phyloP scores from a whole-genome alignment of 2,329 filamentous ascomycete genomes.

The Alternaria postmessia region DNA sequence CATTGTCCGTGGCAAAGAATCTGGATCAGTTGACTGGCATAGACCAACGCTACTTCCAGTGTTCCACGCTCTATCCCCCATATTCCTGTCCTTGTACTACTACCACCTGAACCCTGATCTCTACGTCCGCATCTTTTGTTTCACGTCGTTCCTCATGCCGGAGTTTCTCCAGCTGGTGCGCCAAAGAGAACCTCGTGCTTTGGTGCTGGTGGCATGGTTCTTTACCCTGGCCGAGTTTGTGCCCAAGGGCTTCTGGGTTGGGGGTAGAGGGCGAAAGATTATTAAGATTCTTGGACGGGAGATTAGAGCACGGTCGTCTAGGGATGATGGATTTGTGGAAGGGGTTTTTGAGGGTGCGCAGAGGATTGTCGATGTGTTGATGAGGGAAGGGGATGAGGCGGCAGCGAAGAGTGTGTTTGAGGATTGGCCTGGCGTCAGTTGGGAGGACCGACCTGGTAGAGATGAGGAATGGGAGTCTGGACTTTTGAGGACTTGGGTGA shows the following conservation, averaged over 20 bases:
- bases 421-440: slow-evolving; percentile 35
- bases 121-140: slow-evolving; percentile 39
- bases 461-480: slow-evolving; percentile 32
- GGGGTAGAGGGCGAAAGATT: slow-evolving; percentile 20
- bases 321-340: slow-evolving; percentile 20
- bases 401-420: slow-evolving; percentile 40
- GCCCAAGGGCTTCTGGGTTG: slow-evolving; percentile 39
- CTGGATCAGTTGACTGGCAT: slow-evolving; percentile 31
- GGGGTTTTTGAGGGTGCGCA: slow-evolving; percentile 31
- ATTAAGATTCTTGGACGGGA: slow-evolving; percentile 32
- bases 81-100: slow-evolving; percentile 46
- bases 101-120: slow-evolving; percentile 40
- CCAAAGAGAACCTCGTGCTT: slow-evolving; percentile 32
- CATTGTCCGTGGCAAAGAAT: slow-evolving; percentile 19
- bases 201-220: slow-evolving; percentile 42
- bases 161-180: slow-evolving; percentile 38
- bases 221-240: slow-evolving; percentile 35
- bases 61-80: slow-evolving; percentile 42
- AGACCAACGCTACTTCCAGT: slow-evolving; percentile 31
- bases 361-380: slow-evolving; percentile 23
- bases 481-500: slow-evolving; percentile 15
- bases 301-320: slow-evolving; percentile 17
- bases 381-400: slow-evolving; percentile 25
- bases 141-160: slow-evolving; percentile 42
- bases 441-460: slow-evolving; percentile 35